Percentiles rank a stretch among this genome's conserved stretches.
These are phyloP conservation scores for Colletotrichum orchidophilum DNA, from an alignment of 2,329 filamentous ascomycete genomes.

Conservation along the genomic window DNA sequence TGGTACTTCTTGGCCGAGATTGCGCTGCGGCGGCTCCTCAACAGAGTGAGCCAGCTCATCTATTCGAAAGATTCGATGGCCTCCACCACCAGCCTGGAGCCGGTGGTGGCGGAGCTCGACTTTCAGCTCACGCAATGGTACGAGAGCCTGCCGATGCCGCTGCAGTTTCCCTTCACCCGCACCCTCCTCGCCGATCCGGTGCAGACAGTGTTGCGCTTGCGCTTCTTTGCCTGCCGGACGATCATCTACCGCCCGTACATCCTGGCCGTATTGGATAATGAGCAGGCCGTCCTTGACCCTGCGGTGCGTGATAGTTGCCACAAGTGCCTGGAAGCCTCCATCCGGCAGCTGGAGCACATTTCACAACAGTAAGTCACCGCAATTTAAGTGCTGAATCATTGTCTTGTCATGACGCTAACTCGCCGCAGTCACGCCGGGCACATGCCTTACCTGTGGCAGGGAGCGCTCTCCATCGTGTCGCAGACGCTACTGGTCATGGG, in stretches of 20 bases:
- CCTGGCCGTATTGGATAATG: constrained; percentile 80
- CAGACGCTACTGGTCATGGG: constrained; percentile 87
- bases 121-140: constrained; percentile 89
- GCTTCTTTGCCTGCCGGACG: constrained; percentile 86
- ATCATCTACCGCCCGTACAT: constrained; percentile 90
- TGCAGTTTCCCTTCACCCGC: constrained; percentile 81
- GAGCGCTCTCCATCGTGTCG: constrained; percentile 82
- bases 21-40: constrained; percentile 78
- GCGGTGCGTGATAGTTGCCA: constrained; percentile 81
- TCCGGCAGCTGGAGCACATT: constrained; percentile 83
- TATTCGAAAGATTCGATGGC: constrained; percentile 79
- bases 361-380: constrained; percentile 80
- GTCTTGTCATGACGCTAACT: constrained; percentile 39
- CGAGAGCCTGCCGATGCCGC: constrained; percentile 75
- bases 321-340: constrained; percentile 82
- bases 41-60: constrained; percentile 81
- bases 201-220: constrained; percentile 80
- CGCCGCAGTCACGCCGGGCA: constrained; percentile 76
- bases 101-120: constrained; percentile 82
- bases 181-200: constrained; percentile 75
- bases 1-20: constrained; percentile 92
- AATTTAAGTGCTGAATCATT: constrained; percentile 35
- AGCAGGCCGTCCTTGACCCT: constrained; percentile 75
- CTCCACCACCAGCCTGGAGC: constrained; percentile 78
- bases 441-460: constrained; percentile 88